These are phyloP conservation scores for Syzygium malaccense DNA, from an alignment of 441 rosid species.

Conservation along the genomic window DNA sequence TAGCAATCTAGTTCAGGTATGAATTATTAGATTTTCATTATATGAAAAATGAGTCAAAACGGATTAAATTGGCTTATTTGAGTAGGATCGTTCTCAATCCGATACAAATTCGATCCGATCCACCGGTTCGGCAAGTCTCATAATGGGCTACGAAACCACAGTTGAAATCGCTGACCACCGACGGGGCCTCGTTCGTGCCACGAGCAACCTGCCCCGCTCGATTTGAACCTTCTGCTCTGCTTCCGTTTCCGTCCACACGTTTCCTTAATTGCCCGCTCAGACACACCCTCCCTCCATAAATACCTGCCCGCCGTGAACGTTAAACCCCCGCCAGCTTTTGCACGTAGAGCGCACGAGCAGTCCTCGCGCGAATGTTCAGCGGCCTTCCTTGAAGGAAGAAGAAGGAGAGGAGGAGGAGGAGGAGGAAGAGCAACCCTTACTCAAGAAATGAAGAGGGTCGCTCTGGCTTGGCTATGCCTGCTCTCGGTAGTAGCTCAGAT, in stretches of 20 bases:
- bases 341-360: background rate
- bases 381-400: background rate
- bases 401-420: background rate
- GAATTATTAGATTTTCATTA: too few relatives aligned
- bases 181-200: background rate
- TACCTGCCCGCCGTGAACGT: background rate
- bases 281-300: background rate
- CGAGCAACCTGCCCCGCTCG: background rate
- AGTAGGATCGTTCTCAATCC: too few relatives aligned
- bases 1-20: too few relatives aligned
- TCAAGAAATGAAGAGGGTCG: background rate
- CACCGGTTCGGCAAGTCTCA: too few relatives aligned
- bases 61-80: too few relatives aligned
- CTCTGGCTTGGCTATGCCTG: background rate
- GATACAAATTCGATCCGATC: too few relatives aligned
- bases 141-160: too few relatives aligned
- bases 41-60: too few relatives aligned
- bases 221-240: background rate
- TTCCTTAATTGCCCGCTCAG: background rate
- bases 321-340: background rate
- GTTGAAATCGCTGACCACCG: background rate
- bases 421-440: background rate
- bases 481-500: constrained; percentile 9
- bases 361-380: background rate
- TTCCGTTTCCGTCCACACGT: background rate